These are phyloP conservation scores for Coemansia furcata DNA, from an alignment of 192 early-diverging fungal genomes.

Conservation along the genomic window DNA sequence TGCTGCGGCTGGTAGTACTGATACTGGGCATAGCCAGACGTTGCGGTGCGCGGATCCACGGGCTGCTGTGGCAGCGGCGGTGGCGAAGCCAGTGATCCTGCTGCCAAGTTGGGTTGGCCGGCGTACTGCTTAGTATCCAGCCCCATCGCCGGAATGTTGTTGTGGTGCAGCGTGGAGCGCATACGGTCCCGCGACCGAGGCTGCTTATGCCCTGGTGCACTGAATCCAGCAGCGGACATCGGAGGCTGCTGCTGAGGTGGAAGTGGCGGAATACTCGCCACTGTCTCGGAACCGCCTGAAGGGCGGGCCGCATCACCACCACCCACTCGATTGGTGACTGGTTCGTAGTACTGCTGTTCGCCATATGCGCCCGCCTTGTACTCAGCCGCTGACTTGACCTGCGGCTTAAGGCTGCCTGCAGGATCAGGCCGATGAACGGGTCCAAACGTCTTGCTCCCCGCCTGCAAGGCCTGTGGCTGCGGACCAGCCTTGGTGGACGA, in stretches of 20 bases:
- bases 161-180: constrained; percentile 50
- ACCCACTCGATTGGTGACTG: background rate
- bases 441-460: constrained; percentile 11
- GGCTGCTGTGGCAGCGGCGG: constrained; percentile 38
- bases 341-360: constrained; percentile 9
- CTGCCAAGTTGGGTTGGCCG: background rate
- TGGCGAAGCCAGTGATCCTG: constrained; percentile 9
- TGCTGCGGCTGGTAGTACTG: constrained; percentile 10
- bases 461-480: background rate
- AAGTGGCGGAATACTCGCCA: constrained; percentile 1
- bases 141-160: constrained; percentile 22
- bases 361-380: constrained; percentile 1
- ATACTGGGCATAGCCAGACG: constrained; percentile 8
- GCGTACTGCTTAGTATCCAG: constrained; percentile 7
- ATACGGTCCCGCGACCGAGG: constrained; percentile 50
- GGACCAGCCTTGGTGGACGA: constrained; percentile 19
- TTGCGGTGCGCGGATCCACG: constrained; percentile 11
- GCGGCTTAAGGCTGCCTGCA: background rate
- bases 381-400: constrained; percentile 16
- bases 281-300: background rate
- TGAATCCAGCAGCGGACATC: constrained; percentile 6
- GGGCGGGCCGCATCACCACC: background rate
- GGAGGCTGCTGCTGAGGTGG: constrained; percentile 4
- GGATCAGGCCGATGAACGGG: constrained; percentile 34
- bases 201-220: constrained; percentile 42